phyloP scores from a whole-genome alignment of 768 basidiomycete species.

The Ramaria rubella region DNA sequence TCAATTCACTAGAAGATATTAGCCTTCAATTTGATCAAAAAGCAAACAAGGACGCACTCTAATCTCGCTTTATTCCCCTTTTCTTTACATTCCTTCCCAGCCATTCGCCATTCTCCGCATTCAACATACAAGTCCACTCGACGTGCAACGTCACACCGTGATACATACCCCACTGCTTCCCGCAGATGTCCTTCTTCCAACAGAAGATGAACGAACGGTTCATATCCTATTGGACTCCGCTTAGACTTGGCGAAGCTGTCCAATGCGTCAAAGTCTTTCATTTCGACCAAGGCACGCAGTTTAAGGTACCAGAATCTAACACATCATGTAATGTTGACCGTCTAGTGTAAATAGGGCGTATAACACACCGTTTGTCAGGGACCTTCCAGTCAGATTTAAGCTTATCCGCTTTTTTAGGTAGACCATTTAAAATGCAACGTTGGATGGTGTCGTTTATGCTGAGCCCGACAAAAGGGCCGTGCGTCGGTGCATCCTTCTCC shows the following conservation, averaged over 20 bases:
- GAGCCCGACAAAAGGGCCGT: constrained; percentile 71
- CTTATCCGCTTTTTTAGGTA: constrained; percentile 86
- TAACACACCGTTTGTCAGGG: constrained; percentile 79
- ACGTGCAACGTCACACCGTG: constrained; percentile 76
- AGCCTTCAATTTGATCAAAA: neutral
- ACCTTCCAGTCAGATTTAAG: constrained; percentile 88
- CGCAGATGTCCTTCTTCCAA: constrained; percentile 65
- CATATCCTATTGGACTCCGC: constrained; percentile 93
- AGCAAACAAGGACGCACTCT: constrained; percentile 53
- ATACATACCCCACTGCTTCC: constrained; percentile 73
- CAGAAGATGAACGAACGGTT: constrained; percentile 78
- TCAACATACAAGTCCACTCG: constrained; percentile 83
- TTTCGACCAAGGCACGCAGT: constrained; percentile 70
- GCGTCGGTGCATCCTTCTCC: constrained; percentile 78
- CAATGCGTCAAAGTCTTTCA: constrained; percentile 79
- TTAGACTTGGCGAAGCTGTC: constrained; percentile 82
- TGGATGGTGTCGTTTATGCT: constrained; percentile 86
- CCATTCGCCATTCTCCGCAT: constrained; percentile 86
- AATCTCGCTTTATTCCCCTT: constrained; percentile 76
- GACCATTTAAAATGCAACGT: constrained; percentile 65
- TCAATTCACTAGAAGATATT: constrained; percentile 50
- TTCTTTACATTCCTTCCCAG: constrained; percentile 86
- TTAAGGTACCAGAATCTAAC: constrained; percentile 91
- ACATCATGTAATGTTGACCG: neutral
- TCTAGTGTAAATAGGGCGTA: neutral